These are phyloP conservation scores for Hyphopichia fennica DNA, from an alignment of 1,139 yeast species.

Conservation along the genomic window DNA sequence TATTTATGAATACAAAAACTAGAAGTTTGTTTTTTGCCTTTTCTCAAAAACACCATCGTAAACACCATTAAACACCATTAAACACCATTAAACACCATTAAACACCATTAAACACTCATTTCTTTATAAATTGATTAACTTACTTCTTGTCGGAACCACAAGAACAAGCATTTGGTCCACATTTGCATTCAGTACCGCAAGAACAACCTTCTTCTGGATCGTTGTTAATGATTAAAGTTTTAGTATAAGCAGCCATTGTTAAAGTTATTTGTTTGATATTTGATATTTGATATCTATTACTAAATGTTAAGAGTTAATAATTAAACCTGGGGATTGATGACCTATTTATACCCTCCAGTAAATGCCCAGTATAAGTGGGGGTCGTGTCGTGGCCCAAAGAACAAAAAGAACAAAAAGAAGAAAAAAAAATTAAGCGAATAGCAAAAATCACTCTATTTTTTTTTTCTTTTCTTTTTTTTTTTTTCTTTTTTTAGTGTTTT, in stretches of 20 bases:
- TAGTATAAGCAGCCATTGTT: slow-evolving; percentile 16
- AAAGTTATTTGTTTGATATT: neutral
- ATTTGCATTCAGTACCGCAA: slow-evolving; percentile 27
- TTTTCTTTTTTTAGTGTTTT: neutral
- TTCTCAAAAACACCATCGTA: no score
- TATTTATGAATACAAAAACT: no score
- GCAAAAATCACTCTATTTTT: neutral
- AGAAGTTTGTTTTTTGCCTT: no score
- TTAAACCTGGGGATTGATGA: no score
- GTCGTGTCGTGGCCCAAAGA: no score
- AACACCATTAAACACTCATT: neutral
- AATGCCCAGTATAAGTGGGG: no score
- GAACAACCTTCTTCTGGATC: slow-evolving; percentile 16
- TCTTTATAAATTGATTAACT: neutral
- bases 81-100: neutral
- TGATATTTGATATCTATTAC: no score
- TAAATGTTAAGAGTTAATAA: no score
- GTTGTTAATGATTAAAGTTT: slow-evolving; percentile 14
- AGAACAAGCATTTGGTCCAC: slow-evolving; percentile 22
- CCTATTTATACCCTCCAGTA: no score
- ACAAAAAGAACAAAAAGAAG: no score
- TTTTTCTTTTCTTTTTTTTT: neutral
- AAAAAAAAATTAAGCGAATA: no score
- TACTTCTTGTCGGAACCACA: slow-evolving; percentile 21
- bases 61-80: no score